Percentiles rank a stretch among this genome's conserved stretches.
Evolutionary conservation across 441 rosid genomes (phyloP).

Genomic region (Syzygium malaccense): DNA sequence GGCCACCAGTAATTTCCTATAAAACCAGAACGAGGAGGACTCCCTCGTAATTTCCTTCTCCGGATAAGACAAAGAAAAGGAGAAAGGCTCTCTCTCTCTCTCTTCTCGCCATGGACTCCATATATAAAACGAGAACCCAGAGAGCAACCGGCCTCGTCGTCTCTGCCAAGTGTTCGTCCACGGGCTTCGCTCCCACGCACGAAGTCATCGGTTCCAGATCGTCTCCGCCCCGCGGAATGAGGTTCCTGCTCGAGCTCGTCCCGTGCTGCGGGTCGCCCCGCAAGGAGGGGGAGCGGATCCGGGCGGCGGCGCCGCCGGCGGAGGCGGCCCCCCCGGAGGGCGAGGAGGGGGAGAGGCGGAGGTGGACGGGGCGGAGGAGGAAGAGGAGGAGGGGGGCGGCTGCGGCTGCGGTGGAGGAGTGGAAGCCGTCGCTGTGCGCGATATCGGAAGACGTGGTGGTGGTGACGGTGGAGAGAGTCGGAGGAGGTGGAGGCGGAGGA

Average conservation of each 20-base stretch:
- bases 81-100: neutral
- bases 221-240: conserved; percentile 7
- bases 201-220: neutral
- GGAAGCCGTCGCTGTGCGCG: conserved; percentile 53
- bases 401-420: conserved; percentile 11
- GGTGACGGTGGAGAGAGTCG: conserved; percentile 7
- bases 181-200: neutral
- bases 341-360: conserved; percentile 13
- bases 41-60: neutral
- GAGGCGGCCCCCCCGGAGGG: neutral
- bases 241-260: conserved; percentile 20
- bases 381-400: conserved; percentile 15
- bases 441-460: conserved; percentile 49
- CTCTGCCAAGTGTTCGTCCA: neutral
- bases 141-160: neutral
- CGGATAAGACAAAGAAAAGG: neutral
- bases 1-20: neutral
- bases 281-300: neutral
- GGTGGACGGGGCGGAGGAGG: conserved; percentile 21
- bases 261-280: conserved; percentile 25
- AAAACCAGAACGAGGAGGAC: neutral
- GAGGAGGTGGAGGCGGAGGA: neutral
- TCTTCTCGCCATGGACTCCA: neutral
- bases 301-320: neutral
- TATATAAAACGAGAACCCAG: neutral